Base-by-base conservation (phyloP, 176 grass and related monocot species). In the Otatea glauca region DNA sequence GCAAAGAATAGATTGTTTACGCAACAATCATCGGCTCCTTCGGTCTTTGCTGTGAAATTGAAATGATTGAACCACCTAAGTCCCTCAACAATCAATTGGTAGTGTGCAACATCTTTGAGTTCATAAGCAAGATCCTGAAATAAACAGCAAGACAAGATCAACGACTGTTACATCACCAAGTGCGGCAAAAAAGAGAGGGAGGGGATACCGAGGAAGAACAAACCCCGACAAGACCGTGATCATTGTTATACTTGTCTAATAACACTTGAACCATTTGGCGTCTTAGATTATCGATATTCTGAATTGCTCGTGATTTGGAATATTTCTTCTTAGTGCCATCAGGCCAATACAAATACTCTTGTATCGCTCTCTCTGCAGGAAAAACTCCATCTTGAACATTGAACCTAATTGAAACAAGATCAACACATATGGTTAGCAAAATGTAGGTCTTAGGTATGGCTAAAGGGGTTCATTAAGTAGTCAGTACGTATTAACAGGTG, bases 161-260 rank as follows among this genome's bases (percentile, higher is more conserved):
- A 21, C 20, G 11, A 43, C 34, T 7, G 44, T 67, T 53, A 12
- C 9, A 80, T 23, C 0, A 68, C n/a, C 50, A 68, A 37, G 24
- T 48, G 15, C 11, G 62, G 34, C 1, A 45, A 59, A n/a, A 43
- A 53, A n/a, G 34, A 82, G 1, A 42, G 13, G 17, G 35, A 50
- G 16, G 25, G 4, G 24, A 17, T 18, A 47, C 17, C 17, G 20
- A 37, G 14, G 47, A 24, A 66, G 11, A 21, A 18, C 10, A 24
- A 74, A 63, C 81, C 69, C 42, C 68, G 6, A 63, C n/a, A 73
- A 83, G 81, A 63, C 63, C 27, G 39, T 35, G 81, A 74, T 74
- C 80, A 5, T 83, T 68, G 0, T 83, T 83, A 37, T 74, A 83
- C 27, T 83, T 73, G 69, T 83, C 56, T 55, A 83, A 5, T 61